These are phyloP conservation scores for Rhipidocladum racemiflorum DNA, from an alignment of 176 grass and related monocot genomes.

Conservation along the genomic window DNA sequence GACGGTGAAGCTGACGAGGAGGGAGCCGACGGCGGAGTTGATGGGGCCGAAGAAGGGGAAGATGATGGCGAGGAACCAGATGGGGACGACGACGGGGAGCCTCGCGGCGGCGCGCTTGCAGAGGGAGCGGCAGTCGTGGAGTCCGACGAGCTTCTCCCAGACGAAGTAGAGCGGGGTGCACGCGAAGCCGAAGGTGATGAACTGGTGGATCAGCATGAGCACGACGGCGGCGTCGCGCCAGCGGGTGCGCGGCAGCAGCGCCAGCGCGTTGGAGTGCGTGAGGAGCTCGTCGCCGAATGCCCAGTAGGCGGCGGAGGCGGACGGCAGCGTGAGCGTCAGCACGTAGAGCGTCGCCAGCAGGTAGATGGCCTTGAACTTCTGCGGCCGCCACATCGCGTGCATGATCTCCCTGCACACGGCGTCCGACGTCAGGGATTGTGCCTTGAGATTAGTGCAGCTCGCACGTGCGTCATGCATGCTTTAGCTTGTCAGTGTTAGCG, in stretches of 20 bases:
- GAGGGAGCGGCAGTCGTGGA: conserved; percentile 93
- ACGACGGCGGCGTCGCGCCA: conserved; percentile 86
- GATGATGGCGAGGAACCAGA: conserved; percentile 86
- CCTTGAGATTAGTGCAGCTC: neutral
- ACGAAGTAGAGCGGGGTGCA: conserved; percentile 99
- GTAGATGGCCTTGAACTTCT: conserved; percentile 91
- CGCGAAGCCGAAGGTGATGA: conserved; percentile 99
- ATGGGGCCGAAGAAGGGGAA: conserved; percentile 89
- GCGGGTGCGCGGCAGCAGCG: conserved; percentile 56
- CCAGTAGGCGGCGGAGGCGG: conserved; percentile 95
- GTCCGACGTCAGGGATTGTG: neutral
- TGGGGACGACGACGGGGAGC: conserved; percentile 70
- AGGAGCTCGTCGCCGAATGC: conserved; percentile 90
- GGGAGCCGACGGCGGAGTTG: conserved; percentile 75
- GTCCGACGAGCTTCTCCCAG: conserved; percentile 96
- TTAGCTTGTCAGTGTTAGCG: neutral
- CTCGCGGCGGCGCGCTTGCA: conserved; percentile 86
- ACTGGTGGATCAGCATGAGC: conserved; percentile 94
- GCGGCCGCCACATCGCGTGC: conserved; percentile 98
- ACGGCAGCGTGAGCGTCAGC: conserved; percentile 78
- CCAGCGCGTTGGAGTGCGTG: conserved; percentile 81
- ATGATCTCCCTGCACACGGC: conserved; percentile 72
- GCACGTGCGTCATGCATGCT: neutral
- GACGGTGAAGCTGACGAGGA: conserved; percentile 88
- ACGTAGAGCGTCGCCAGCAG: conserved; percentile 77